Percentiles rank a stretch among this genome's conserved stretches.
Conservation (phyloP, 352 stramenopile genomes). For the Phytophthora vignae region DNA sequence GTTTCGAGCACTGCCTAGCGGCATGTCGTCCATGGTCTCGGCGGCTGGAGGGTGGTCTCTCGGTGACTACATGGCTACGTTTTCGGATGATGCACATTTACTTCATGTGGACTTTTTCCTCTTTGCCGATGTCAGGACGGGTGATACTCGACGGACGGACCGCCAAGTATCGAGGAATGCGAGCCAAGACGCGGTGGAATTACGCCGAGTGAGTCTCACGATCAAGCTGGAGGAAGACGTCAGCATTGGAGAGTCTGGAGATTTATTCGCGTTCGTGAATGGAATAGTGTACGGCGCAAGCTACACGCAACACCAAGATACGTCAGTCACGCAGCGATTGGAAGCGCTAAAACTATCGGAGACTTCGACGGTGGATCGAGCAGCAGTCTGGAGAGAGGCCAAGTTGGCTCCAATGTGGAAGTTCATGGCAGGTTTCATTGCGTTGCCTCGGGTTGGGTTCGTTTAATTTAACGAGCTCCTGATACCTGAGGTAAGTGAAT, state of each 20-base stretch:
- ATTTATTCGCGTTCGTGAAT: constrained; percentile 3
- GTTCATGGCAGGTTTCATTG: neutral
- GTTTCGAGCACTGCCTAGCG: constrained; percentile 9
- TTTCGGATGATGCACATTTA: neutral
- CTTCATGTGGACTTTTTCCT: constrained; percentile 8
- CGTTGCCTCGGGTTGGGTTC: neutral
- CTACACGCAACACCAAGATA: neutral
- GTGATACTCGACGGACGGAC: neutral
- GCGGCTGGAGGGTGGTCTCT: neutral
- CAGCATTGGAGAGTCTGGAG: neutral
- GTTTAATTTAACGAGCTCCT: neutral
- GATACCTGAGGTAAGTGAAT: neutral
- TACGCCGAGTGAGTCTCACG: constrained; percentile 5
- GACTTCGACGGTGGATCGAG: neutral
- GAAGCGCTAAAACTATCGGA: neutral
- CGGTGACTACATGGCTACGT: constrained; percentile 2
- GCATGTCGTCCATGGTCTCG: constrained; percentile 6
- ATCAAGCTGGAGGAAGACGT: constrained; percentile 3
- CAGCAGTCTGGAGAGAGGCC: neutral
- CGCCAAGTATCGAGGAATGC: neutral
- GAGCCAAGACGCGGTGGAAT: neutral
- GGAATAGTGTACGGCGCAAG: neutral
- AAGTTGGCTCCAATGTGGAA: neutral
- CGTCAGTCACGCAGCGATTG: neutral
- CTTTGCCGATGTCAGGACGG: neutral